These are phyloP conservation scores for Citrus hindsii DNA, from an alignment of 345 rosid species.

Conservation along the genomic window DNA sequence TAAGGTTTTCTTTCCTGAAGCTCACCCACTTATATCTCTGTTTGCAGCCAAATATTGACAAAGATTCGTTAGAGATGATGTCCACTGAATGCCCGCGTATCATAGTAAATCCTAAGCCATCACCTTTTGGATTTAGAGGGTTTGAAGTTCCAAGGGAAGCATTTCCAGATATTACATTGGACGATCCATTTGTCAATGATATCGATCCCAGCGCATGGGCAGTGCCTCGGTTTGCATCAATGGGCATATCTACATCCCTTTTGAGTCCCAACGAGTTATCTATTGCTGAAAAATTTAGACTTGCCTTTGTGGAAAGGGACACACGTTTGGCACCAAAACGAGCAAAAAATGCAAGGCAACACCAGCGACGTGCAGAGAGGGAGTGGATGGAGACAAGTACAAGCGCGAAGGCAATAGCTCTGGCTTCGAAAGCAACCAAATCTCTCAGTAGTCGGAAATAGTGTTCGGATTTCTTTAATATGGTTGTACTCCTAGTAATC, in stretches of 20 bases:
- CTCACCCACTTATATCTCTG: not conserved
- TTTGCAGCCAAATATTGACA: conserved; percentile 71
- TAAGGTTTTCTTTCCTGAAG: not conserved
- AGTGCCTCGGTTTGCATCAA: conserved; percentile 28
- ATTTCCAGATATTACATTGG: conserved; percentile 46
- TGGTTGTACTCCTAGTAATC: not conserved
- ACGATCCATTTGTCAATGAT: conserved; percentile 53
- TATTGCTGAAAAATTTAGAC: conserved; percentile 81
- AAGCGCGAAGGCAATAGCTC: conserved; percentile 55
- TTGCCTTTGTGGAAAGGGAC: conserved; percentile 78
- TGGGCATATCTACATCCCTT: conserved; percentile 19
- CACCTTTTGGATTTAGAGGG: conserved; percentile 51
- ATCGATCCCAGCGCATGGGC: conserved; percentile 69
- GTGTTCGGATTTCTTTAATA: not conserved
- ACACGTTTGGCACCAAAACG: conserved; percentile 84
- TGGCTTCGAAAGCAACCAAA: conserved; percentile 57
- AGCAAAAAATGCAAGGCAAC: conserved; percentile 86
- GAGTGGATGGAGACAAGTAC: conserved; percentile 59
- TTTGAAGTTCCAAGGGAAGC: conserved; percentile 63
- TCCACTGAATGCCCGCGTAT: conserved; percentile 72
- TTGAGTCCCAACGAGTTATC: conserved; percentile 47
- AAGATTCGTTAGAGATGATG: conserved; percentile 52
- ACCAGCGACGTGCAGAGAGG: conserved; percentile 75
- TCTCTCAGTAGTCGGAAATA: conserved; percentile 42
- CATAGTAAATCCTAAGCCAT: conserved; percentile 72